Conservation (phyloP, 176 grass and related monocot genomes). For the Oryza meyeriana region DNA sequence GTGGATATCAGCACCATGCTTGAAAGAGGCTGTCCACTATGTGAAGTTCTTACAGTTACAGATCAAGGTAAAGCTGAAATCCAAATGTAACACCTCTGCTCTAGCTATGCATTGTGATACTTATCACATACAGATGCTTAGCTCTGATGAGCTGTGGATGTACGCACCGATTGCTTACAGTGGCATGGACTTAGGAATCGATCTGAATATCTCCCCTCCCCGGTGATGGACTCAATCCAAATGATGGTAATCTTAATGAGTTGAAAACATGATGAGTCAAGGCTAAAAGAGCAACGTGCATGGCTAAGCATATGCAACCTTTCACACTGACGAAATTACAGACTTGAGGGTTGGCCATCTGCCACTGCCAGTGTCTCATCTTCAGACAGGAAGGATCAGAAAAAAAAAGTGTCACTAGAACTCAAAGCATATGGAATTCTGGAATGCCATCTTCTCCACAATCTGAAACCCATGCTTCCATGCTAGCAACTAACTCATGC, state of each 20-base stretch:
- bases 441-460: not conserved
- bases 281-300: not conserved
- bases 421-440: not conserved
- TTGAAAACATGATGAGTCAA: not conserved
- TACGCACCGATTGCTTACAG: slow-evolving; percentile 80
- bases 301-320: not conserved
- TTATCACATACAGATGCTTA: slow-evolving; percentile 58
- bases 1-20: slow-evolving; percentile 89
- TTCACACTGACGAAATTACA: slow-evolving; percentile 2
- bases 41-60: slow-evolving; percentile 81
- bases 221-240: slow-evolving; percentile 3
- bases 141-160: slow-evolving; percentile 86
- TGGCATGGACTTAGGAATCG: slow-evolving; percentile 73
- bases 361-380: not conserved
- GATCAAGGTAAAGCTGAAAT: slow-evolving; percentile 63
- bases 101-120: not conserved
- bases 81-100: not conserved
- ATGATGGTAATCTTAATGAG: not conserved
- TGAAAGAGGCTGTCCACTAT: slow-evolving; percentile 78
- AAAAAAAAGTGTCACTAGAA: not conserved
- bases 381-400: not conserved
- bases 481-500: not conserved
- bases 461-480: not conserved
- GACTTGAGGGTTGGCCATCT: not conserved
- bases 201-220: slow-evolving; percentile 52